Evolutionary conservation across 768 basidiomycete species (phyloP).

Genomic region (Phaeotremella skinneri): DNA sequence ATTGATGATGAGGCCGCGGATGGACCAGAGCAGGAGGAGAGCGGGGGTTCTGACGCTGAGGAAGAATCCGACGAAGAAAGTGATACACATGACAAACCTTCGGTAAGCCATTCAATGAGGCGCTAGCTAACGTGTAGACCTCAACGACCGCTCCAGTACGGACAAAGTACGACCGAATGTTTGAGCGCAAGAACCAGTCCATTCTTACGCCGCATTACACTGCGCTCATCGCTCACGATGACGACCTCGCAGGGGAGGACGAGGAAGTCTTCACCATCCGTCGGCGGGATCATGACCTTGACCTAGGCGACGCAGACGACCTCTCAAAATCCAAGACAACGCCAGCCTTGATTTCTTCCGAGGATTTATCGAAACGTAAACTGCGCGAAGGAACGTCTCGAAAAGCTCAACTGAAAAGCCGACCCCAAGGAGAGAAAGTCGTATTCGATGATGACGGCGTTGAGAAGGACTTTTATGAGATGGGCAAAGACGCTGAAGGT

Average conservation of each 20-base stretch:
- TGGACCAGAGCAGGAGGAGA: slow-evolving; percentile 14
- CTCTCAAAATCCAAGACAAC: background rate
- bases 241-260: slow-evolving; percentile 50
- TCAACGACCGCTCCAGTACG: slow-evolving; percentile 51
- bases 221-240: slow-evolving; percentile 73
- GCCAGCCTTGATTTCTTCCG: slow-evolving; percentile 46
- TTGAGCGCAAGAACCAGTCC: slow-evolving; percentile 90
- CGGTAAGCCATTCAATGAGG: background rate
- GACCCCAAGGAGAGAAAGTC: slow-evolving; percentile 67
- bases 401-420: slow-evolving; percentile 64
- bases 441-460: slow-evolving; percentile 87
- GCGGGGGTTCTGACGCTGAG: slow-evolving; percentile 22
- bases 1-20: slow-evolving; percentile 37
- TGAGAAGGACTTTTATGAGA: slow-evolving; percentile 77
- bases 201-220: slow-evolving; percentile 86
- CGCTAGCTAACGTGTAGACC: background rate
- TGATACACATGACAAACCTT: slow-evolving; percentile 11
- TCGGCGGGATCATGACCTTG: slow-evolving; percentile 79
- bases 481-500: slow-evolving; percentile 66
- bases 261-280: slow-evolving; percentile 89
- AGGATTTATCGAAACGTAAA: slow-evolving; percentile 80
- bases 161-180: slow-evolving; percentile 98
- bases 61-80: slow-evolving; percentile 20
- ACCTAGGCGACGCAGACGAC: slow-evolving; percentile 33
- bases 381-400: slow-evolving; percentile 70